Evolutionary conservation across 148 eudicot genomes (phyloP), one percentile per base, ranked within the genome.

Genomic region (Heliamphora exappendiculata): DNA sequence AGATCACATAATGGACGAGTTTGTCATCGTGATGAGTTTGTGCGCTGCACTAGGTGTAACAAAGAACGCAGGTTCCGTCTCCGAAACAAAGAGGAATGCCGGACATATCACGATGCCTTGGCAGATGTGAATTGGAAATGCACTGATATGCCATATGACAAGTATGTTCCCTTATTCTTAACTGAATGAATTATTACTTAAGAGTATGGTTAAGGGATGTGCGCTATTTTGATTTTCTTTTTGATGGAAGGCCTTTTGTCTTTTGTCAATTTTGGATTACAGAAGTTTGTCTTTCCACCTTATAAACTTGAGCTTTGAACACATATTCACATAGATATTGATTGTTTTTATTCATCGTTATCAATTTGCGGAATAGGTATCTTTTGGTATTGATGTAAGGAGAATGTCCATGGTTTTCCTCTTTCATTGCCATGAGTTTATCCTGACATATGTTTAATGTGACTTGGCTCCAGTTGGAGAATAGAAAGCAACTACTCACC

Each of bases 1-100:
- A 82, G 80, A 75, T 72, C 84, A 67, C 83, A 80, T 1, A 80
- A 63, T 17, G 81, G 82, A 22, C 79, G 83, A 22, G 74, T 67
- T 67, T 80, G 84, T 66, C 97, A 92, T 34, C 94, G 91, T 37
- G 97, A 92, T 71, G 97, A 92, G 83, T 89, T 90, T 79, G 76
- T 89, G 51, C 80, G 75, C 37, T 92, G 97, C 68, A 72, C 84
- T 17, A 72, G 63, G 26, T 92, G 97, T 77, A 73, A 74, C 54
- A 90, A 90, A 77, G 80, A 81, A 55, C 89, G 94, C 34, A 82
- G 97, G 76, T 92, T 92, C 78, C 89, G 84, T 55, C 87, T 87
- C 34, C 88, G 94, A 58, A 82, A 77, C 49, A 87, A 85, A 67
- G 93, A 87, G 42, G 90, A 90, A 70, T 87, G 91, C 78, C 85